These are phyloP conservation scores for Plasmodium inui DNA, from an alignment of 169 alveolate species.

Conservation along the genomic window DNA sequence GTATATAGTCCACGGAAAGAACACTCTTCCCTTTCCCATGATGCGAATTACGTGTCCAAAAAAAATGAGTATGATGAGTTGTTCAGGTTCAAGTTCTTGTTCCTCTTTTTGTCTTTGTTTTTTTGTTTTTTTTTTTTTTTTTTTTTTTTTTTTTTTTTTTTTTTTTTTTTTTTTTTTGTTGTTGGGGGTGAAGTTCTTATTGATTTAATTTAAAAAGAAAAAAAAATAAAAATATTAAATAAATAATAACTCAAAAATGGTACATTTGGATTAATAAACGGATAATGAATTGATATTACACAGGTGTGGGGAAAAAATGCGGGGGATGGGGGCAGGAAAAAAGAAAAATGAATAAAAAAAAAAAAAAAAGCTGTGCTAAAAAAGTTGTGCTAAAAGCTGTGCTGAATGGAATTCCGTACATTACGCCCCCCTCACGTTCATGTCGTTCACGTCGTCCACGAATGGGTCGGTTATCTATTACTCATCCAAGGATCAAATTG, in stretches of 20 bases:
- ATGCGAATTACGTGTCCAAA: neutral
- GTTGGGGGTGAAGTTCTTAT: neutral
- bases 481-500: neutral
- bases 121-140: too few species aligned
- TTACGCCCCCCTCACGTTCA: neutral
- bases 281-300: neutral
- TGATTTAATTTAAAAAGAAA: constrained; percentile 33
- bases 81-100: too few species aligned
- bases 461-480: neutral
- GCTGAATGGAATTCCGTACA: neutral
- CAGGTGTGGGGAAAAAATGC: neutral
- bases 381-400: too few species aligned
- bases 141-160: too few species aligned
- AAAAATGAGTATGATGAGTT: neutral
- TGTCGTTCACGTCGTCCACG: neutral
- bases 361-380: too few species aligned
- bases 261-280: constrained; percentile 7
- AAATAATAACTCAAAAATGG: constrained; percentile 6
- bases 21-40: neutral
- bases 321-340: neutral
- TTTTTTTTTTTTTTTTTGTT: neutral
- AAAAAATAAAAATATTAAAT: neutral
- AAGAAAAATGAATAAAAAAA: neutral
- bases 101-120: too few species aligned
- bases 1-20: neutral